Percentiles rank a stretch among this genome's conserved stretches.
Evolutionary conservation across 495 filamentous ascomycete species (phyloP).

Genomic region (Xylaria castorea): DNA sequence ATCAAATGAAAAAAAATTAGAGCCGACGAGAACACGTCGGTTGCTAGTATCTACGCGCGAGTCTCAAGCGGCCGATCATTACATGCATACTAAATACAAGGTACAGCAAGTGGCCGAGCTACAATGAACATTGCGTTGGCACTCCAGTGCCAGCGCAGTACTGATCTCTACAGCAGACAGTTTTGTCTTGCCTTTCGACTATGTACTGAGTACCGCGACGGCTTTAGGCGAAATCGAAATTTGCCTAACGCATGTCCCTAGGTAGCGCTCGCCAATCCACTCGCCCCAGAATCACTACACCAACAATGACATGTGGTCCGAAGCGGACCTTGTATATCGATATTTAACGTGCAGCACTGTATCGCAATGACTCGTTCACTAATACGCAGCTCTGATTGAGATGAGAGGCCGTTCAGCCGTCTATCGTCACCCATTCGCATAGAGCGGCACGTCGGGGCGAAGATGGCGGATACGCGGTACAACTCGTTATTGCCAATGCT

Average conservation of each 20-base stretch:
- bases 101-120: neutral
- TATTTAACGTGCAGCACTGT: neutral
- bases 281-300: neutral
- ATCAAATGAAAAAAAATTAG: neutral
- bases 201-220: neutral
- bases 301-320: constrained; percentile 11
- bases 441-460: constrained; percentile 26
- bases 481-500: constrained; percentile 18
- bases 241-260: neutral
- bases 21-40: constrained; percentile 10
- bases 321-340: constrained; percentile 10
- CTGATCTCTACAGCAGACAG: constrained; percentile 6
- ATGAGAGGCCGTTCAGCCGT: constrained; percentile 2
- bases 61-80: too few species aligned
- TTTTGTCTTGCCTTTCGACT: constrained; percentile 12
- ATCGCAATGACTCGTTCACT: neutral
- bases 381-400: neutral
- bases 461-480: constrained; percentile 20
- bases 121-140: neutral
- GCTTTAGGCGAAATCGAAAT: constrained; percentile 15
- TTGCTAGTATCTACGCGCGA: neutral
- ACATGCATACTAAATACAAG: too few species aligned
- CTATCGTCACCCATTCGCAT: constrained; percentile 13
- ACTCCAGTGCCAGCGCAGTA: neutral
- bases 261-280: neutral